These are phyloP conservation scores for Fulvia fulva DNA, from an alignment of 2,329 filamentous ascomycete species.

Conservation along the genomic window DNA sequence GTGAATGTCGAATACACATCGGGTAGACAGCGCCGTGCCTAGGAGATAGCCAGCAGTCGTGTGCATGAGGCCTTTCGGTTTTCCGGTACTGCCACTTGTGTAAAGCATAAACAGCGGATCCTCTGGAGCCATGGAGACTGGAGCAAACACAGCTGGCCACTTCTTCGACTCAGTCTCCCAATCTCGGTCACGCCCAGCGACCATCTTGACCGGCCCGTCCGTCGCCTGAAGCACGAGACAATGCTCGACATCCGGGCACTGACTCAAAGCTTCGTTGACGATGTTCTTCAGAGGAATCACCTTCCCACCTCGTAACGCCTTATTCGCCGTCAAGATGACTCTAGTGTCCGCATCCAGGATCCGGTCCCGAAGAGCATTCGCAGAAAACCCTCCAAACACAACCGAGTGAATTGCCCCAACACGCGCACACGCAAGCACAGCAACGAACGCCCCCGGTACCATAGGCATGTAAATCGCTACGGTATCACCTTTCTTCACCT, in stretches of 20 bases:
- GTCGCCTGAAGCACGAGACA: constrained; percentile 94
- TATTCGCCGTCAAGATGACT: constrained; percentile 94
- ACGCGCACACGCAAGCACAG: constrained; percentile 84
- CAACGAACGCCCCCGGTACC: constrained; percentile 92
- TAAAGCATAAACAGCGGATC: constrained; percentile 97
- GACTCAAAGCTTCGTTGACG: constrained; percentile 93
- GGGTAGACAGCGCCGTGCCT: constrained; percentile 86
- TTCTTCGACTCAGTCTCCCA: constrained; percentile 99
- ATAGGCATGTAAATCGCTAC: constrained; percentile 97
- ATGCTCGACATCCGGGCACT: constrained; percentile 82
- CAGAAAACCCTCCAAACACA: constrained; percentile 95
- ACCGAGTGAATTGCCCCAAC: constrained; percentile 97
- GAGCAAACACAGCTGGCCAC: constrained; percentile 87
- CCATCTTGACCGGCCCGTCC: constrained; percentile 88
- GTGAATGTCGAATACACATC: constrained; percentile 98
- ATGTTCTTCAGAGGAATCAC: constrained; percentile 98
- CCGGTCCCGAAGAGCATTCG: constrained; percentile 91
- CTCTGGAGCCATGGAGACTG: constrained; percentile 85
- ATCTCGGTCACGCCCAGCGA: constrained; percentile 83
- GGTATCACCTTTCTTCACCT: constrained; percentile 94
- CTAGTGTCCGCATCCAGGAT: constrained; percentile 86
- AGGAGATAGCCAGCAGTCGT: constrained; percentile 93
- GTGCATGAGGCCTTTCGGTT: constrained; percentile 99
- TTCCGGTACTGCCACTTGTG: constrained; percentile 95
- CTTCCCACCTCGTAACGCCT: constrained; percentile 97